phyloP scores from a whole-genome alignment of 768 basidiomycete genomes.

The Boletus subparvulus region DNA sequence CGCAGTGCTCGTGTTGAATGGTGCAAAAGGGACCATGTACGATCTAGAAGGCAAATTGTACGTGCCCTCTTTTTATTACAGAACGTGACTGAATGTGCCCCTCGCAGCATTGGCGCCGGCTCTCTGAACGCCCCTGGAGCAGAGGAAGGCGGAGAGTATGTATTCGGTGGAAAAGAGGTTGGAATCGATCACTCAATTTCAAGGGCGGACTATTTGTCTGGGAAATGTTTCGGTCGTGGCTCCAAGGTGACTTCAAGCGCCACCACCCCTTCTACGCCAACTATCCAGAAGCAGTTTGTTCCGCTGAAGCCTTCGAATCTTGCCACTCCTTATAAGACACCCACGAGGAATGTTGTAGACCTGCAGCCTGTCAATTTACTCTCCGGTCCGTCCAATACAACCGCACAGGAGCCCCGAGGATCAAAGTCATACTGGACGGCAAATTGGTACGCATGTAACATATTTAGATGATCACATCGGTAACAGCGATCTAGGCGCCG shows the following conservation, averaged over 20 bases:
- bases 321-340: conserved; percentile 21
- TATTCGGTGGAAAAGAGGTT: conserved; percentile 56
- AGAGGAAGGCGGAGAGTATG: conserved; percentile 38
- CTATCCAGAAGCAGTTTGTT: conserved; percentile 29
- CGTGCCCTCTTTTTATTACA: conserved; percentile 20
- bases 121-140: conserved; percentile 42
- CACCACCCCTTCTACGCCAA: conserved; percentile 26
- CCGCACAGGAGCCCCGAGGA: conserved; percentile 7
- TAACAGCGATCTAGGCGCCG: conserved; percentile 56
- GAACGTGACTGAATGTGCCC: background rate
- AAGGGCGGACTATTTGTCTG: conserved; percentile 57
- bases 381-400: conserved; percentile 16
- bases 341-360: conserved; percentile 35
- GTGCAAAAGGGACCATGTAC: conserved; percentile 49
- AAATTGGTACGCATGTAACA: conserved; percentile 52
- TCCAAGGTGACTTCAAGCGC: conserved; percentile 17
- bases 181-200: conserved; percentile 62
- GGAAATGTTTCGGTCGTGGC: conserved; percentile 57
- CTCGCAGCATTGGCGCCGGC: conserved; percentile 52
- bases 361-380: conserved; percentile 42
- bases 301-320: conserved; percentile 33
- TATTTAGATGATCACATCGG: background rate
- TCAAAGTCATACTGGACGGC: conserved; percentile 57
- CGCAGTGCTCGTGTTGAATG: conserved; percentile 57
- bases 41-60: conserved; percentile 68